These are phyloP conservation scores for Phytophthora brassicae DNA, from an alignment of 352 stramenopile genomes.

Conservation along the genomic window DNA sequence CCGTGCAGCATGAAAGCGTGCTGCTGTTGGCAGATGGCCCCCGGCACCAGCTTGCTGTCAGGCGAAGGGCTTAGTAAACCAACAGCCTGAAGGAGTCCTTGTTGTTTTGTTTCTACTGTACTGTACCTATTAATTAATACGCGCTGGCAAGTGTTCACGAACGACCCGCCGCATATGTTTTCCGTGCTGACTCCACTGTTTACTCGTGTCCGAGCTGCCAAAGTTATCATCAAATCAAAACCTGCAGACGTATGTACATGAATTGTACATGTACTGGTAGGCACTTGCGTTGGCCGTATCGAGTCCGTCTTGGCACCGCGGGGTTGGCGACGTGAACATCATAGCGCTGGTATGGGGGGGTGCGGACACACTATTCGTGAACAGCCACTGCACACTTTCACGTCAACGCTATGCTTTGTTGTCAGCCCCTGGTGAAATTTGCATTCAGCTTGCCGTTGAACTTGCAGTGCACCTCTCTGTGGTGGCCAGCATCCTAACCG, in stretches of 20 bases:
- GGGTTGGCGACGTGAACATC: no score
- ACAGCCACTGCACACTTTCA: no score
- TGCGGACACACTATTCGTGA: no score
- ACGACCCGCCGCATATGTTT: constrained; percentile 10
- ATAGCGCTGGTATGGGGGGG: no score
- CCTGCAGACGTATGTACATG: no score
- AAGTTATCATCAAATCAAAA: constrained; percentile 26
- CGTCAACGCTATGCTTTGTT: no score
- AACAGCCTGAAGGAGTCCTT: not conserved
- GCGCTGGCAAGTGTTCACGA: not conserved
- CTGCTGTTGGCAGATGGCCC: not conserved
- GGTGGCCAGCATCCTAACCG: constrained; percentile 9
- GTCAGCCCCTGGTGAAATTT: no score
- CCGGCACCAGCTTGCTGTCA: constrained; percentile 1
- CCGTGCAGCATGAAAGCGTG: not conserved
- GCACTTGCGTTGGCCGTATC: no score
- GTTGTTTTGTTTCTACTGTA: not conserved
- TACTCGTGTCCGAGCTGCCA: constrained; percentile 3
- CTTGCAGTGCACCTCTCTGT: constrained; percentile 10
- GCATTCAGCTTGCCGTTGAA: constrained; percentile 5
- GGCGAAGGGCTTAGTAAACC: no score
- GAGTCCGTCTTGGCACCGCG: no score
- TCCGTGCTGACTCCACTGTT: constrained; percentile 25
- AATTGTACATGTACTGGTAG: not conserved
- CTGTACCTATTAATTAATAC: no score